phyloP scores from a whole-genome alignment of 495 filamentous ascomycete genomes.

The Xylaria nigripes region DNA sequence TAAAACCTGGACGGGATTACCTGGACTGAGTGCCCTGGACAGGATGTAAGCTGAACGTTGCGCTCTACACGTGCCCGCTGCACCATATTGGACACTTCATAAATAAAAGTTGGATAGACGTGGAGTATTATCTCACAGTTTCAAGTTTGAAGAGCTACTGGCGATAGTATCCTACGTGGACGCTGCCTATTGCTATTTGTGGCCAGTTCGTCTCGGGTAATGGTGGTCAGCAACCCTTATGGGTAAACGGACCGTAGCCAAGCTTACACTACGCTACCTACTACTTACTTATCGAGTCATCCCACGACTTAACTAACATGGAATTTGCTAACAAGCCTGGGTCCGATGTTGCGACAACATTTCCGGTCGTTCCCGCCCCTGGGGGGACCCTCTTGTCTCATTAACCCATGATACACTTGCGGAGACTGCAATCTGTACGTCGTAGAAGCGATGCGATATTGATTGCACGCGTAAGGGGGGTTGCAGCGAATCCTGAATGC shows the following conservation, averaged over 20 bases:
- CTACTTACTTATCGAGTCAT: background rate
- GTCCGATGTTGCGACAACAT: background rate
- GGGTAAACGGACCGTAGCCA: background rate
- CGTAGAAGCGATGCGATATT: background rate
- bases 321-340: background rate
- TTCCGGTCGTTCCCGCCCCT: slow-evolving; percentile 3
- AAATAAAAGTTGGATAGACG: background rate
- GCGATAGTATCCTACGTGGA: background rate
- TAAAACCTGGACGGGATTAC: no score
- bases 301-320: background rate
- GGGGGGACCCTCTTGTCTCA: no score
- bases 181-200: background rate
- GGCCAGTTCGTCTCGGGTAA: background rate
- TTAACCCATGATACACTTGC: background rate
- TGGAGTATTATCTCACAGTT: slow-evolving; percentile 1
- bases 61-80: background rate
- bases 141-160: slow-evolving; percentile 3
- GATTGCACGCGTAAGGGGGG: background rate
- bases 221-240: slow-evolving; percentile 6
- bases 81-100: background rate
- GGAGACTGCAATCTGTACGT: background rate
- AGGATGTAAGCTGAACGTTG: background rate
- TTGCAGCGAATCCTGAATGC: slow-evolving; percentile 1
- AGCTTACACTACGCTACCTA: slow-evolving; percentile 2
- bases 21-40: slow-evolving; percentile 1